Evolutionary conservation across 2,329 filamentous ascomycete species (phyloP).

Genomic region (Diaporthe capsici): DNA sequence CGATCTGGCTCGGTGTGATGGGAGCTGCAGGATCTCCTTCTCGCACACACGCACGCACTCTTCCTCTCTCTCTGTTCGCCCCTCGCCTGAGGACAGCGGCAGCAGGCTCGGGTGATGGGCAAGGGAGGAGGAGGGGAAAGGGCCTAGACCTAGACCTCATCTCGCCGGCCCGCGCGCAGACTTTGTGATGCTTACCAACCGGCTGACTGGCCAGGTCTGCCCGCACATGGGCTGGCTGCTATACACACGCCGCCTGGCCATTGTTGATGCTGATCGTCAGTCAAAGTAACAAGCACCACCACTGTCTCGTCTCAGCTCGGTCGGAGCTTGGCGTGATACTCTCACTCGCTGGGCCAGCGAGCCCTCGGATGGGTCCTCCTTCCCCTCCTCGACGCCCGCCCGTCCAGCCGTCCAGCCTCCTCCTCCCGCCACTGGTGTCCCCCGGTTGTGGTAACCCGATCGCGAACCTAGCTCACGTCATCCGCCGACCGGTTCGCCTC

Average conservation of each 20-base stretch:
- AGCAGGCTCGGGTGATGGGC: background rate
- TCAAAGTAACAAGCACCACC: background rate
- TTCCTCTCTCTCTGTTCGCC: background rate
- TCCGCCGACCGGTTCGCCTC: conserved; percentile 22
- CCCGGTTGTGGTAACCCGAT: conserved; percentile 1
- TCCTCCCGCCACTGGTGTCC: background rate
- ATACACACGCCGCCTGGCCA: background rate
- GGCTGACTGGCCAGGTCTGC: conserved; percentile 5
- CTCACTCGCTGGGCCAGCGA: background rate
- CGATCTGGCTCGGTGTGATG: conserved; percentile 32
- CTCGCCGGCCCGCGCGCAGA: conserved; percentile 16
- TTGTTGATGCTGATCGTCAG: background rate
- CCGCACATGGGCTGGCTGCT: background rate
- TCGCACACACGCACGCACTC: background rate
- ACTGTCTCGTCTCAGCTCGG: conserved; percentile 28
- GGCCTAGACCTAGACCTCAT: conserved; percentile 13
- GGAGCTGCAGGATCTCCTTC: conserved; percentile 25
- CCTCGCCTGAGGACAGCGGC: conserved; percentile 3
- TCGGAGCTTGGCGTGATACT: conserved; percentile 17
- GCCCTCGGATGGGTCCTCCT: background rate
- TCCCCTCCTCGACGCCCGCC: background rate
- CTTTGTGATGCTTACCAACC: conserved; percentile 24
- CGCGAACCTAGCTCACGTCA: conserved; percentile 27
- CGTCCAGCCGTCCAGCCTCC: background rate
- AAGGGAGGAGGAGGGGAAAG: background rate